Base-by-base conservation (phyloP, 257 asterid species). In the Nyctanthes arbortristis region DNA sequence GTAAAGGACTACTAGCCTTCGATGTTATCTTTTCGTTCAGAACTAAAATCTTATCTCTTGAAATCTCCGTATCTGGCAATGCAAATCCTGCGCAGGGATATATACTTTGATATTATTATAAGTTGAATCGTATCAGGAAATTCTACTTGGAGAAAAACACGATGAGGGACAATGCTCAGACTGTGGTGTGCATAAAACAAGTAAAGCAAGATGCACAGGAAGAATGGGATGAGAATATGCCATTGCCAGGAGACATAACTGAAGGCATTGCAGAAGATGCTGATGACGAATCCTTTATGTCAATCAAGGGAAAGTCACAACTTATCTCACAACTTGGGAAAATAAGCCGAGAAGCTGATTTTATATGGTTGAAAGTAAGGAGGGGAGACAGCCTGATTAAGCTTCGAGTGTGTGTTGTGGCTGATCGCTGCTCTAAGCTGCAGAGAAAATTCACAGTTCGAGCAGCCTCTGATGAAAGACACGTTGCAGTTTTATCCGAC, bases 241-340 rank as follows among this genome's bases (percentile, higher is more conserved):
- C 88, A 0, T 71, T 83, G 64, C 88, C 88, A 0, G 87, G 91
- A 30, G 91, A 85, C 52, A 85, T 85, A 5, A 83, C 83, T 2
- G 88, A 80, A 70, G 87, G 82, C 14, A 43, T 85, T 18, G 80
- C 73, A 1, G 74, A 72, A 62, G 72, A 73, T 61, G 64, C 57
- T 63, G 77, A 28, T 2, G 78, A 74, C 10, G 77, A 67, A 24
- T 69, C 80, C 0, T 83, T 81, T 58, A 3, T 80, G 27, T 74
- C 73, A 7, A 78, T 87, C 11, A 85, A 74, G 62, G 81, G 76
- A 7, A 75, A 78, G 63, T 75, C 87, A 6, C 84, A 74, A 32
- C 69, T 85, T 4, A 65, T 52, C 59, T 47, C 58, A 2, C 76
- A 63, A 12, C 82, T 85, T 0, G 75, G 80, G 30, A 77, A 70